These are phyloP conservation scores for Lentinula boryana DNA, from an alignment of 768 basidiomycete species.

Conservation along the genomic window DNA sequence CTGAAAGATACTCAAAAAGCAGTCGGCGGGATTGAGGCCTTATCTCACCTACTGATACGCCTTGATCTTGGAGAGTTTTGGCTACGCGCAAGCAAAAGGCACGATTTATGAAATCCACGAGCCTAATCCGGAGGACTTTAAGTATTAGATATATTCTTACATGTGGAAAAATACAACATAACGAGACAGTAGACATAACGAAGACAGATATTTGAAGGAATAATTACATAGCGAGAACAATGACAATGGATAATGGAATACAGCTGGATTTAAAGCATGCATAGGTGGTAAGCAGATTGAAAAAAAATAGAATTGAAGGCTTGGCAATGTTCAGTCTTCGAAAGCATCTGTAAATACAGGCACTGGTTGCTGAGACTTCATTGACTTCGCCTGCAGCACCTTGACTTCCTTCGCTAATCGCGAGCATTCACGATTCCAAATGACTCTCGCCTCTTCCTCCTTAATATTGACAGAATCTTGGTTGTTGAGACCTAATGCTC, in stretches of 20 bases:
- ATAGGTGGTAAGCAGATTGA: not conserved
- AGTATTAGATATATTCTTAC: not conserved
- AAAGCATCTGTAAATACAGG: slow-evolving; percentile 4
- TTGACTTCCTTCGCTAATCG: slow-evolving; percentile 8
- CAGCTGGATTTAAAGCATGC: not conserved
- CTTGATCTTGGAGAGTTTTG: slow-evolving; percentile 59
- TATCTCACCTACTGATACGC: slow-evolving; percentile 49
- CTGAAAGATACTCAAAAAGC: slow-evolving; percentile 15
- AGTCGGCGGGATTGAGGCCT: slow-evolving; percentile 45
- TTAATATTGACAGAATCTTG: slow-evolving; percentile 28
- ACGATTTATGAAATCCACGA: not conserved
- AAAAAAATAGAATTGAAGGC: not conserved
- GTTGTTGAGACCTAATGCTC: slow-evolving; percentile 47
- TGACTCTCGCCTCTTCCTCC: slow-evolving; percentile 41
- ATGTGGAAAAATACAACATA: not conserved
- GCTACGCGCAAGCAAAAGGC: slow-evolving; percentile 14
- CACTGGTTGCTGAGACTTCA: not conserved
- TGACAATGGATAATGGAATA: not conserved
- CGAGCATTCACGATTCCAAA: slow-evolving; percentile 7
- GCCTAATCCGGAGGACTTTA: not conserved
- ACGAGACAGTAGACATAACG: not conserved
- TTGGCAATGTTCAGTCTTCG: not conserved
- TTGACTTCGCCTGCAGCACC: not conserved
- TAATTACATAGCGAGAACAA: not conserved
- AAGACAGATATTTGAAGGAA: not conserved